Evolutionary conservation across 306 rosid species (phyloP), one percentile per base, ranked within the genome.

Genomic region (Vachellia pachyceras): DNA sequence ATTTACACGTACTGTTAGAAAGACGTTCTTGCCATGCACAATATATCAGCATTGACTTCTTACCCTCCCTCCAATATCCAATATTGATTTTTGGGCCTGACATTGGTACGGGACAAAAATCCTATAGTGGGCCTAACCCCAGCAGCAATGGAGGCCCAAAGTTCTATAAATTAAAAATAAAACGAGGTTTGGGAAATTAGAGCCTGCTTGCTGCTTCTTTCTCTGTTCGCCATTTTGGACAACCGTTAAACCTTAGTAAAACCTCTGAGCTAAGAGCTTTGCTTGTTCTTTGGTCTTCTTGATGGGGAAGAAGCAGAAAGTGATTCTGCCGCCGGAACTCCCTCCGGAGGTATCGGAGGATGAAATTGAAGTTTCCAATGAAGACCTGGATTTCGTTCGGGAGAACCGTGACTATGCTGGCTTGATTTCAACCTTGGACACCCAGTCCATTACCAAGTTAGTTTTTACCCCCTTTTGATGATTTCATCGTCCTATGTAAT

Each of bases 261-360:
- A n/a, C 54, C 55, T 22, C 57, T 69, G 36, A 67, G 29, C 20
- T 23, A 40, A 17, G 29, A 13, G 37, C 22, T 23, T 13, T 25
- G 20, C 3, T 44, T 42, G n/a, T 45, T 45, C 40, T 11, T 54
- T 22, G 36, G 22, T 70, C 17, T 45, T 46, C 44, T 72, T 5
- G 36, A 90, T 85, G 95, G 89, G 88, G 82, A 87, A 80, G 79
- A 91, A 87, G 86, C 82, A 88, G 78, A 93, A 86, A 87, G 79
- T 93, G 5, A 67, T 92, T 60, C 93, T 96, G 3, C 99, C 99
- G 33, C 99, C 98, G 78, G 97, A 89, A 5, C 98, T 96, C 35
- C 99, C 99, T 9, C 98, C 98, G 63, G 99, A 96, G 71, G 41
- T 90, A 3, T 37, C 88, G 0, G 98, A 96, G 33, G 98, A 96